Base-by-base conservation (phyloP, 345 rosid species). In the Eucalyptus brandiana region DNA sequence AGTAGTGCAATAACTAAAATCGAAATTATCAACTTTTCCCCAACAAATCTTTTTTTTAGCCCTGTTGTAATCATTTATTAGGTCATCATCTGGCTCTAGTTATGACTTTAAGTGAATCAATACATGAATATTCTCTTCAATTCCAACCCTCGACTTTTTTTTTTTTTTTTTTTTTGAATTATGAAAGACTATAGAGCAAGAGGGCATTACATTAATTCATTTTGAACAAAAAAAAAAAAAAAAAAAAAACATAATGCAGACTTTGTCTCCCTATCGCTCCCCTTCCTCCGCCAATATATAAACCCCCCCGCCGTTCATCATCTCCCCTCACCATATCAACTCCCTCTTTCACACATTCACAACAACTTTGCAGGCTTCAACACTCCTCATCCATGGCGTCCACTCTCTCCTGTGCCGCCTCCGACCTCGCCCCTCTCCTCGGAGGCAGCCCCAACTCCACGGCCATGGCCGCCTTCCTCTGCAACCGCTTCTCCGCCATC, bases 401-500 rank as follows among this genome's bases (percentile, higher is more conserved):
- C 81, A 24, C 81, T 53, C 56, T 76, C 37, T 32, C 90, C 54
- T 95, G 96, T 76, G 88, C 91, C 7, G 93, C 94, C 83, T 9
- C 90, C 40, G 91, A 95, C 67, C 91, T 95, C 28, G 92, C 93
- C 32, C 88, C 90, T 48, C 88, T 95, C 62, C 91, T 95, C 49
- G 92, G 91, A 9, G 92, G 91, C 37, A 50, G 92, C 56, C 24
- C 90, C 47, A 95, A 95, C 89, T 93, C 94, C 85, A 93, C 96
- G 7, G 95, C 56, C 0, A 93, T 93, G 12, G 96, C 95, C 4
- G 5, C 18, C 58, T 94, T 91, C 91, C 89, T 95, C 89, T 95
- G 95, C 89, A 53, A 87, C 90, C 92, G 90, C 34, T 69, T 95
- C 90, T 47, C 76, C 83, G 11, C 86, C 86, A 91, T 95, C 32